Base-by-base conservation (phyloP, 495 filamentous ascomycete species). In the Staphylotrichum longicolle region DNA sequence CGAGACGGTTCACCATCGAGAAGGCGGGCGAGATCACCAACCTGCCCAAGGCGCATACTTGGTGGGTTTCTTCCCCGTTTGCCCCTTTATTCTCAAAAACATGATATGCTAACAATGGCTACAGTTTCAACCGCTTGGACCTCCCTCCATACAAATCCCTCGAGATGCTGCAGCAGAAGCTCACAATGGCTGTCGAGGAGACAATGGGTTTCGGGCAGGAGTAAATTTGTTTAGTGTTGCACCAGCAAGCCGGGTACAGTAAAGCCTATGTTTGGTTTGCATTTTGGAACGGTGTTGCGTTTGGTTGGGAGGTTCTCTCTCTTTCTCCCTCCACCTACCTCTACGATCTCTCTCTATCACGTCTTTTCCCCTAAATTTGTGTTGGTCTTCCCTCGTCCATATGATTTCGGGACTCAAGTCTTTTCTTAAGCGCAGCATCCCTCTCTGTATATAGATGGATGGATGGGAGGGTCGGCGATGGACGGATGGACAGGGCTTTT, bases 181-280 rank as follows among this genome's bases (percentile, higher is more conserved):
- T 99, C 71, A 93, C 91, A 34, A 93, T 94, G 70, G 94, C 94
- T 5, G 94, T 99, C 59, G 94, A 99, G 78, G 94, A 99, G 79
- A 99, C 94, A 9, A 90, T 99, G 81, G 94, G 94, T 61, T 99
- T 99, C 73, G 94, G 94, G 54, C 95, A 99, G 78, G 94, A 99
- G 80, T 98, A 79, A 65, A 41, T 12, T 46, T 33, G 30, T 15
- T 32, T 5, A 15, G 20, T 27, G 20, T 27, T 27, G 20, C 20
- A 27, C 20, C 20, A 27, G 20, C 20, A 27, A 27, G 20, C 20
- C 20, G 20, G 20, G 20, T 27, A 27, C 20, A 27, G 20, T 27
- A 27, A 27, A 27, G 20, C 20, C 20, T 27, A 27, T 27, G 20
- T 27, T 27, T 27, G 20, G 20, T 27, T 63, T 48, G 41, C 54